Conservation (phyloP, 1,284 basidiomycete species). For the Leccinum olivaceoglutinosum region DNA sequence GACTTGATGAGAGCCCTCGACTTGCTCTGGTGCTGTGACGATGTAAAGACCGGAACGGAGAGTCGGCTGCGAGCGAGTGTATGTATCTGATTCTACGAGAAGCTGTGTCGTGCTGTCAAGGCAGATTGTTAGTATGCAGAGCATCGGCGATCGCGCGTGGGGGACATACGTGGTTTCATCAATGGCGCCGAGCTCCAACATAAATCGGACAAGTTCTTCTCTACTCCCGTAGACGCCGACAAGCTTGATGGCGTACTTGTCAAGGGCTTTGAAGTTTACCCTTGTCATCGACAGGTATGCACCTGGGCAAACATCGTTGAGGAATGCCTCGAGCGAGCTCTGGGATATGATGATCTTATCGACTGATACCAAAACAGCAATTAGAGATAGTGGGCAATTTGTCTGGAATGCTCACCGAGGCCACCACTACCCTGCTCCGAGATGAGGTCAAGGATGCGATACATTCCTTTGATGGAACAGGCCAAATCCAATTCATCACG, state of each 20-base stretch:
- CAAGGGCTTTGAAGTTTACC: conserved; percentile 47
- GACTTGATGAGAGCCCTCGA: conserved; percentile 23
- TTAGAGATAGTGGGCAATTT: background rate
- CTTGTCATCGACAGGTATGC: conserved; percentile 44
- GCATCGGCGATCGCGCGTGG: fast-evolving
- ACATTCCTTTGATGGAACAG: conserved; percentile 36
- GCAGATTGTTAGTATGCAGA: background rate
- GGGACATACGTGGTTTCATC: conserved; percentile 34
- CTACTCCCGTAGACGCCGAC: conserved; percentile 55
- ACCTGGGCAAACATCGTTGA: conserved; percentile 40
- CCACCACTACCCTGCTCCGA: conserved; percentile 47
- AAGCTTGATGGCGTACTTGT: conserved; percentile 39
- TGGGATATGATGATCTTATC: conserved; percentile 56
- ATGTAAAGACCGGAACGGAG: conserved; percentile 52
- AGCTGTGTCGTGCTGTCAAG: conserved; percentile 16
- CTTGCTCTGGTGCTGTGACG: conserved; percentile 16
- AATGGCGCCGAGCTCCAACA: conserved; percentile 32
- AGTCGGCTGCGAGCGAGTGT: conserved; percentile 21
- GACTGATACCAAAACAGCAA: conserved; percentile 29
- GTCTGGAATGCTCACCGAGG: conserved; percentile 33
- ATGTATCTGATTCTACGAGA: conserved; percentile 19
- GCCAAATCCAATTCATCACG: conserved; percentile 25
- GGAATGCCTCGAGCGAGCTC: conserved; percentile 37
- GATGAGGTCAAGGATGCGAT: conserved; percentile 49
- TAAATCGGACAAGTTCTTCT: conserved; percentile 41